These are phyloP conservation scores for Trichoderma sp. DNA, from an alignment of 2,329 filamentous ascomycete species.

Conservation along the genomic window DNA sequence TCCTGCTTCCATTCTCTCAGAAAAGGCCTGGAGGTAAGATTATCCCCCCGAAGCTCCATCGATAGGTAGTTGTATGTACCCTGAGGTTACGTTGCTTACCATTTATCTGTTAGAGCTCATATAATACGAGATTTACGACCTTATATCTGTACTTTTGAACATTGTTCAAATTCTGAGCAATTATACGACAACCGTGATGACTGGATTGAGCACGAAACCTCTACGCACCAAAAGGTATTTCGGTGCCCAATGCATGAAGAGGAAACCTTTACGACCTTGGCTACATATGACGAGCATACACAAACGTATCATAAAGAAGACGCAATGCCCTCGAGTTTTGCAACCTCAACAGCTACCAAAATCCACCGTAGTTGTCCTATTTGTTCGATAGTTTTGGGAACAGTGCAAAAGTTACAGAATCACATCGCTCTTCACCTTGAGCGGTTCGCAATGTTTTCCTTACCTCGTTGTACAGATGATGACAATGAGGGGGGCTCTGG, in stretches of 20 bases:
- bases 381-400: not conserved
- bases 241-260: not conserved
- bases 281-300: not conserved
- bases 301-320: not conserved
- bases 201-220: slow-evolving; percentile 12
- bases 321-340: not conserved
- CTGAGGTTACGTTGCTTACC: not conserved
- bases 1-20: not conserved
- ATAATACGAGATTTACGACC: slow-evolving; percentile 13
- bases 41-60: not conserved
- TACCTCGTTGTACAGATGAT: not conserved
- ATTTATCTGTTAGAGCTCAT: not conserved
- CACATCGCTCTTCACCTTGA: slow-evolving; percentile 16
- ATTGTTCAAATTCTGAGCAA: not conserved
- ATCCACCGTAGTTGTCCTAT: not conserved
- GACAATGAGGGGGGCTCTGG: fast-evolving
- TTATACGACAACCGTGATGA: slow-evolving; percentile 8
- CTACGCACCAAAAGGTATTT: not conserved
- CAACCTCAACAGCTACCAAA: not conserved
- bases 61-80: not conserved
- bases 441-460: not conserved
- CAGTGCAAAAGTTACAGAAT: not conserved
- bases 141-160: slow-evolving; percentile 10
- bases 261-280: not conserved
- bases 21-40: slow-evolving; percentile 14